phyloP scores from a whole-genome alignment of 2,329 filamentous ascomycete species.

The Arthrobotrys megalospora region DNA sequence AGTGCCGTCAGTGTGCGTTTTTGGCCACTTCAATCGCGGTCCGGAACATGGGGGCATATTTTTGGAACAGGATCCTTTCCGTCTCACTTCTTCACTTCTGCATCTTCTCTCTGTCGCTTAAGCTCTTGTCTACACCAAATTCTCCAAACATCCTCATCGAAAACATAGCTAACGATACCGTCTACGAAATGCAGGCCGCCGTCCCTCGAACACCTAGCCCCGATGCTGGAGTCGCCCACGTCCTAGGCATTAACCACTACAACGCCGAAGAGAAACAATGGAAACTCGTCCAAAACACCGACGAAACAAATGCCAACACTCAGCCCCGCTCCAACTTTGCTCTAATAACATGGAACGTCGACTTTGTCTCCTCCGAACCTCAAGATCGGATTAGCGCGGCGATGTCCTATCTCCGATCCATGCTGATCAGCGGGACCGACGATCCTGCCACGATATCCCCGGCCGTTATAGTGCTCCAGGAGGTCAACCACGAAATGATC shows the following conservation, averaged over 20 bases:
- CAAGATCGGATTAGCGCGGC: conserved; percentile 51
- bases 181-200: conserved; percentile 33
- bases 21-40: conserved; percentile 37
- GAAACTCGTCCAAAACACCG: conserved; percentile 45
- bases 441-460: conserved; percentile 42
- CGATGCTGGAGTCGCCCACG: conserved; percentile 53
- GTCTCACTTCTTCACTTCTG: background rate
- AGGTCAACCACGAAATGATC: conserved; percentile 50
- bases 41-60: conserved; percentile 25
- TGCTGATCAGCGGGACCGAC: conserved; percentile 50
- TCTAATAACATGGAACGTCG: conserved; percentile 57
- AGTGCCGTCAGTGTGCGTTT: conserved; percentile 38
- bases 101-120: background rate
- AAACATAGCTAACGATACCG: conserved; percentile 8
- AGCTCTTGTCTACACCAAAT: background rate
- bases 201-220: conserved; percentile 27
- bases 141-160: background rate
- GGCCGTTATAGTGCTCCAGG: conserved; percentile 52
- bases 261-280: conserved; percentile 46
- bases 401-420: conserved; percentile 50
- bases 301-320: conserved; percentile 18
- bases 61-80: conserved; percentile 8
- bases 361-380: conserved; percentile 49
- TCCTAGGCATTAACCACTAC: conserved; percentile 47
- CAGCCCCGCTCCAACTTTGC: conserved; percentile 54